phyloP scores from a whole-genome alignment of 2,329 filamentous ascomycete genomes.

The Scolecobasidium constrictum region DNA sequence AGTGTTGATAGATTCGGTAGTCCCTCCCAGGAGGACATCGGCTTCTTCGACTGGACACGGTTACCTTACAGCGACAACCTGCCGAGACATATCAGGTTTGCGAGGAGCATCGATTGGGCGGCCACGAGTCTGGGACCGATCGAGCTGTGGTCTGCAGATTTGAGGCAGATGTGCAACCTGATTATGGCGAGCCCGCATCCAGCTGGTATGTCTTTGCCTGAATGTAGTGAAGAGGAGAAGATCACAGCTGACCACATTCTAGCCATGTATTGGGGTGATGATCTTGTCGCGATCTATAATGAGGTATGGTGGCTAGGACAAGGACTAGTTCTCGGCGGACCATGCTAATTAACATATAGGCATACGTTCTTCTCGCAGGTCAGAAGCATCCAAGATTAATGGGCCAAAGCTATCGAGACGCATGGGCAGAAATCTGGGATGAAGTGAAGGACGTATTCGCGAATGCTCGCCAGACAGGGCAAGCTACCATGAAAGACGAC shows the following conservation, averaged over 20 bases:
- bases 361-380: slow-evolving; percentile 44
- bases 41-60: slow-evolving; percentile 74
- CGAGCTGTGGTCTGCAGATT: slow-evolving; percentile 58
- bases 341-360: too few relatives aligned
- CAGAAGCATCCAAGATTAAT: slow-evolving; percentile 67
- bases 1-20: slow-evolving; percentile 29
- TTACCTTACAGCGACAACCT: slow-evolving; percentile 53
- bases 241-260: slow-evolving; percentile 39
- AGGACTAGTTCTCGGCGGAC: too few relatives aligned
- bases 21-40: slow-evolving; percentile 22
- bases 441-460: slow-evolving; percentile 58
- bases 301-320: too few relatives aligned
- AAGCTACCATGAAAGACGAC: slow-evolving; percentile 77
- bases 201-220: slow-evolving; percentile 12
- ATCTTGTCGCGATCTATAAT: slow-evolving; percentile 60
- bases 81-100: slow-evolving; percentile 62
- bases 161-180: slow-evolving; percentile 69
- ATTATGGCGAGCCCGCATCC: slow-evolving; percentile 67
- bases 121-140: slow-evolving; percentile 65
- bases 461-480: slow-evolving; percentile 56
- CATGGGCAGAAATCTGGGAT: slow-evolving; percentile 67
- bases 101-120: slow-evolving; percentile 62
- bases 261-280: slow-evolving; percentile 69
- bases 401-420: slow-evolving; percentile 58
- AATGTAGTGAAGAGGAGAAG: slow-evolving; percentile 8